Conservation (phyloP, 441 rosid genomes). For the Cnidoscolus chayamansa region DNA sequence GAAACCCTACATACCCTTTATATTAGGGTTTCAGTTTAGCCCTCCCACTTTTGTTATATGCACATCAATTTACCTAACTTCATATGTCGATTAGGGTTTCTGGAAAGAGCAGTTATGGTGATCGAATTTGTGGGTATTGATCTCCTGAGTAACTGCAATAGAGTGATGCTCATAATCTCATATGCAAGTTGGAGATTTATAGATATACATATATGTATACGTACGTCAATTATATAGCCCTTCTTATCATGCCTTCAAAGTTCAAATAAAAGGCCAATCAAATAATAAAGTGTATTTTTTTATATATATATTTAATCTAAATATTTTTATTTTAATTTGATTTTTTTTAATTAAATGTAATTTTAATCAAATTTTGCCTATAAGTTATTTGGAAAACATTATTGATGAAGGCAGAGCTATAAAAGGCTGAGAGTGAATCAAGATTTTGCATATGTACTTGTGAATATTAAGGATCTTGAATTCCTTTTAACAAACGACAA, state of each 20-base stretch:
- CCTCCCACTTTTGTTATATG: background rate
- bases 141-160: background rate
- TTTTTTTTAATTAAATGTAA: too few relatives aligned
- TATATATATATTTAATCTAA: too few relatives aligned
- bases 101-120: background rate
- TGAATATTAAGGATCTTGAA: conserved; percentile 15
- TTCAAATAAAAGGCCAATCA: too few relatives aligned
- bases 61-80: background rate
- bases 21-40: conserved; percentile 2
- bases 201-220: background rate
- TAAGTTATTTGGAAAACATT: too few relatives aligned
- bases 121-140: background rate
- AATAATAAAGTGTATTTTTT: too few relatives aligned
- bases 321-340: too few relatives aligned
- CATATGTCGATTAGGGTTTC: background rate
- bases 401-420: background rate
- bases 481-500: conserved; percentile 17
- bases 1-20: background rate
- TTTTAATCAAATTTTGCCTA: too few relatives aligned
- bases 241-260: too few relatives aligned
- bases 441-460: conserved; percentile 17
- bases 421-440: background rate
- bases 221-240: too few relatives aligned
- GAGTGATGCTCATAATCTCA: background rate
- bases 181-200: background rate